A percentile compares a stretch with the other conserved stretches of the same genome.
Evolutionary conservation across 306 rosid genomes (phyloP).

Genomic region (Adenanthera pavonina): DNA sequence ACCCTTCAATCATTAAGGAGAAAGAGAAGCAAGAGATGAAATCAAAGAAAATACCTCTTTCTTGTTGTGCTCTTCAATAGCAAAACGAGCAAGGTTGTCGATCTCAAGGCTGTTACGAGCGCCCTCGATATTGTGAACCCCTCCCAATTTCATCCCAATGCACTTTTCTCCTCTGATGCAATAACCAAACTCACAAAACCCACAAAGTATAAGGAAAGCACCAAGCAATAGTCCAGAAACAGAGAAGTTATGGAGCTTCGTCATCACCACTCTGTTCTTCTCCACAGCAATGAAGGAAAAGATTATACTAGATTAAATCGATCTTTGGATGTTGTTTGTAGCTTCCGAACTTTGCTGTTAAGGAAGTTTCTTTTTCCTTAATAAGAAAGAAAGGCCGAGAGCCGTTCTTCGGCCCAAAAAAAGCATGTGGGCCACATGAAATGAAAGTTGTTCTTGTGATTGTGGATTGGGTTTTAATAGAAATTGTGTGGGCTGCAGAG

Average conservation of each 20-base stretch:
- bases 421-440: neutral
- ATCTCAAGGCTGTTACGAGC: slow-evolving; percentile 39
- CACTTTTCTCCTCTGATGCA: slow-evolving; percentile 27
- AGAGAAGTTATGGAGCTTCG: slow-evolving; percentile 35
- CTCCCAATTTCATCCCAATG: slow-evolving; percentile 44
- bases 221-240: slow-evolving; percentile 1
- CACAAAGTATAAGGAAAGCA: slow-evolving; percentile 35
- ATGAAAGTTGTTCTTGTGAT: neutral
- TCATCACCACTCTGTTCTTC: slow-evolving; percentile 28
- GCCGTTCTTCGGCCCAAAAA: neutral
- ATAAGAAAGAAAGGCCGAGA: neutral
- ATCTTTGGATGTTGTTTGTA: neutral
- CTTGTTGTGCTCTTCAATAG: slow-evolving; percentile 60
- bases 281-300: neutral
- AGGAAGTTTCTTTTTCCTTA: neutral
- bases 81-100: slow-evolving; percentile 56
- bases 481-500: too few relatives aligned
- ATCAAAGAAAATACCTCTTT: slow-evolving; percentile 38
- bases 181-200: slow-evolving; percentile 35
- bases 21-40: neutral
- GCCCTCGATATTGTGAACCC: slow-evolving; percentile 25
- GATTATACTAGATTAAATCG: neutral
- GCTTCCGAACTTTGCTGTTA: neutral
- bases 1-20: neutral
- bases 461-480: neutral